A percentile compares a stretch with the other conserved stretches of the same genome.
Evolutionary conservation across 352 stramenopile species (phyloP).

Genomic region (Phytophthora melonis): DNA sequence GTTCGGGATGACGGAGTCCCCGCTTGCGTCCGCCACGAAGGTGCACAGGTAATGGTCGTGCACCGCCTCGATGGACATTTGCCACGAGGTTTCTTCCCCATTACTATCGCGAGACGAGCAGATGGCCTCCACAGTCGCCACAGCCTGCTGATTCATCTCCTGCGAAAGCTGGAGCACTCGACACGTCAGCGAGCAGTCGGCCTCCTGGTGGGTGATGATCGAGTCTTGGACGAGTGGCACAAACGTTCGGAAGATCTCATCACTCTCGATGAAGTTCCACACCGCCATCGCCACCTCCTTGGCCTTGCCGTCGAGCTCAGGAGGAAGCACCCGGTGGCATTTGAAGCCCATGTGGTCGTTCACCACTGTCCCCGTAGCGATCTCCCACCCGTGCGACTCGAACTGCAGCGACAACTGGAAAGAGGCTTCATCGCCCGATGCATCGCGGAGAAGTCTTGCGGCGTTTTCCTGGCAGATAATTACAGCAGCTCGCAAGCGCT

Average conservation of each 20-base stretch:
- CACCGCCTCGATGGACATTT: conserved; percentile 64
- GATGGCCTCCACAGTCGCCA: conserved; percentile 64
- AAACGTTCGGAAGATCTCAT: conserved; percentile 76
- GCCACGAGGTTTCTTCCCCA: conserved; percentile 38
- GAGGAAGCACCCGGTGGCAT: conserved; percentile 47
- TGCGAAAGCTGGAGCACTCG: conserved; percentile 50
- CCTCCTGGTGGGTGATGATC: conserved; percentile 40
- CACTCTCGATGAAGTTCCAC: conserved; percentile 59
- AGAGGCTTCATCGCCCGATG: conserved; percentile 2
- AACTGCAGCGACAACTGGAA: conserved; percentile 50
- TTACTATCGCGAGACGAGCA: conserved; percentile 23
- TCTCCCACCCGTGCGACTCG: conserved; percentile 56
- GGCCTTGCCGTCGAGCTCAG: conserved; percentile 4
- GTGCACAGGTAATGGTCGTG: conserved; percentile 63
- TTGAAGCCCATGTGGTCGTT: conserved; percentile 56
- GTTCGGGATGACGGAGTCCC: conserved; percentile 25
- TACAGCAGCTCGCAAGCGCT: conserved; percentile 41
- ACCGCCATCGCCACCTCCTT: conserved; percentile 53
- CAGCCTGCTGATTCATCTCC: conserved; percentile 30
- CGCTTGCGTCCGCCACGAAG: conserved; percentile 43
- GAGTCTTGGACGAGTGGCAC: conserved; percentile 63
- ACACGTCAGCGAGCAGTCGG: conserved; percentile 38
- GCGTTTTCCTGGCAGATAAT: conserved; percentile 43
- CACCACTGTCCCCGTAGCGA: conserved; percentile 48
- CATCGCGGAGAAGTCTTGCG: conserved; percentile 46